Evolutionary conservation across 352 stramenopile genomes (phyloP).

Genomic region (Globisporangium solare): DNA sequence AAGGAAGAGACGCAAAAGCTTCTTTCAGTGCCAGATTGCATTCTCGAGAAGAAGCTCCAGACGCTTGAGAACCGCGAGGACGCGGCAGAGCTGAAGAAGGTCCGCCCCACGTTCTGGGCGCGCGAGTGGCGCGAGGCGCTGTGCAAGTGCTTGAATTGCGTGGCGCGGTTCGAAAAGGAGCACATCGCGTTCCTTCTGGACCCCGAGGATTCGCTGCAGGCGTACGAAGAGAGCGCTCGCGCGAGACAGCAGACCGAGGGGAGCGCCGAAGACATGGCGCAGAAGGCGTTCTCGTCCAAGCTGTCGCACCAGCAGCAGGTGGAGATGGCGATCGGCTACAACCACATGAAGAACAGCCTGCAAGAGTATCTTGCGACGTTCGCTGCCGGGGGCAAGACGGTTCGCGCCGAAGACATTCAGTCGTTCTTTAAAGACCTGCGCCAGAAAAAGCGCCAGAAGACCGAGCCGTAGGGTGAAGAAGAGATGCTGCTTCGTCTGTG

Average conservation of each 20-base stretch:
- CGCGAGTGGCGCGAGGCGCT: conserved; percentile 53
- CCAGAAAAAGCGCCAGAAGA: conserved; percentile 53
- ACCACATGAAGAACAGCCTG: conserved; percentile 66
- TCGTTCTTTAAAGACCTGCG: conserved; percentile 57
- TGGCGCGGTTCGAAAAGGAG: conserved; percentile 38
- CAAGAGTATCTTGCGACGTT: conserved; percentile 62
- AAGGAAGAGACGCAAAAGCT: conserved; percentile 2
- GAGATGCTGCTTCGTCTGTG: too few species aligned
- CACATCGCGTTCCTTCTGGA: conserved; percentile 63
- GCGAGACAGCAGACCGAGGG: conserved; percentile 18
- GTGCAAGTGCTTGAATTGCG: conserved; percentile 51
- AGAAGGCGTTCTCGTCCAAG: conserved; percentile 46
- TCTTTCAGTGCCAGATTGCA: conserved; percentile 14
- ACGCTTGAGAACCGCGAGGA: conserved; percentile 17
- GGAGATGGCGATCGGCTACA: conserved; percentile 69
- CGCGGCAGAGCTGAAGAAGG: conserved; percentile 9
- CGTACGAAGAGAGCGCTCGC: conserved; percentile 48
- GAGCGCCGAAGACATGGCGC: conserved; percentile 35
- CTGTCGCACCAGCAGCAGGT: conserved; percentile 70
- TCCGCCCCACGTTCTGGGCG: conserved; percentile 61
- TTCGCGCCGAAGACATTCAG: conserved; percentile 68
- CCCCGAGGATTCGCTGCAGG: conserved; percentile 51
- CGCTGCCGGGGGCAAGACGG: conserved; percentile 51
- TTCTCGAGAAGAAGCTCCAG: conserved; percentile 32
- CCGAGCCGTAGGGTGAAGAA: conserved; percentile 16